Evolutionary conservation across 371 early-diverging fungal species (phyloP), one percentile per base, ranked within the genome.

Genomic region (Saksenaea oblongispora): DNA sequence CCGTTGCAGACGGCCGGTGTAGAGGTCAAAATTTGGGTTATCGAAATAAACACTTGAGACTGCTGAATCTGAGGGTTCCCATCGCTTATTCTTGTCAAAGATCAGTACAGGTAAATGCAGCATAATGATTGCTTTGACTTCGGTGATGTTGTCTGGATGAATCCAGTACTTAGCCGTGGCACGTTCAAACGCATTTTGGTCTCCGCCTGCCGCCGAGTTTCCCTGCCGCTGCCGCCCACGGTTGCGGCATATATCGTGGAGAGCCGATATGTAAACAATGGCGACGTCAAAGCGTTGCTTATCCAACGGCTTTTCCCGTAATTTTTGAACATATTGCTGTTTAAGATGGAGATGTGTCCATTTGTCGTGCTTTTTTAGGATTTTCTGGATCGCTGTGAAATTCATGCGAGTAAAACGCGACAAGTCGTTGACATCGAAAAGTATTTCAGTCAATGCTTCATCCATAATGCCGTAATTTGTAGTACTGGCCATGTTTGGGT

Each of bases 121-220:
- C 62, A 99, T 81, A 58, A 99, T 94, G 66, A 88, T 83, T 41
- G 93, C 87, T 73, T 98, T 95, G 66, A 99, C 89, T 73, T 98
- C 97, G 58, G 94, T 94, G 47, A 99, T 92, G 75, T 99, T 98
- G 73, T 99, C 99, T 0, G 95, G 95, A 69, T 97, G 97, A 15
- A 99, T 94, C 99, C 99, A 99, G 78, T 98, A 99, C 80, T 99
- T 96, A 35, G 91, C 87, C 17, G 95, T 95, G 57, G 89, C 85
- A 17, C 95, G 85, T 10, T 95, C 95, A 83, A 95, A 95, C 64
- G 89, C 89, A 62, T 81, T 84, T 59, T 87, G 84, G 14, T 82
- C 79, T n/a, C 87, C 88, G 27, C 88, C 90, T n/a, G 89, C 84
- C 34, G 78, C 82, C 13, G 72, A 31, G 41, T 66, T 73, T 18